phyloP scores from a whole-genome alignment of 768 basidiomycete species.

The Phaffia tasmanica region DNA sequence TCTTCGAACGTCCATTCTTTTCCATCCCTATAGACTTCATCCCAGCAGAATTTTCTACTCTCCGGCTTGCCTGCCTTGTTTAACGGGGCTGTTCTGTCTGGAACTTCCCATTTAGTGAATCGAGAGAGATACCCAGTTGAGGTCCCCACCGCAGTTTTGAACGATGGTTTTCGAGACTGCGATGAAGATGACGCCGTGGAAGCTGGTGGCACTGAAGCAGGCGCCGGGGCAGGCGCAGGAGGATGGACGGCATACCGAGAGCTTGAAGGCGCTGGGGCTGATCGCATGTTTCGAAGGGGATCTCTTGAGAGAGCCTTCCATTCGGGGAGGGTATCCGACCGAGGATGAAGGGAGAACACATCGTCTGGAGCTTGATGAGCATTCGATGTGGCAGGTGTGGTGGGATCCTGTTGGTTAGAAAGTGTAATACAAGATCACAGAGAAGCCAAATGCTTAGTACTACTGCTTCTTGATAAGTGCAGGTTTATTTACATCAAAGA shows the following conservation, averaged over 20 bases:
- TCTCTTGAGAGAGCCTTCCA: constrained; percentile 40
- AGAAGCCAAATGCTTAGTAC: not conserved
- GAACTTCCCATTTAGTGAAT: constrained; percentile 14
- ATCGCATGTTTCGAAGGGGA: constrained; percentile 40
- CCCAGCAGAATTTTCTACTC: constrained; percentile 37
- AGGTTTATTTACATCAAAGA: not conserved
- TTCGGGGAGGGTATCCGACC: constrained; percentile 34
- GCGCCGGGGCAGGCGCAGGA: constrained; percentile 18
- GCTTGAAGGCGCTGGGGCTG: constrained; percentile 29
- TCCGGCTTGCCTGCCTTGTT: constrained; percentile 32
- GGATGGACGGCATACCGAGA: constrained; percentile 22
- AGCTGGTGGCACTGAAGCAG: constrained; percentile 21
- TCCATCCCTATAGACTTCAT: constrained; percentile 60
- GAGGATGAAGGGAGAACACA: constrained; percentile 29
- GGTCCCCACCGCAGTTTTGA: constrained; percentile 28
- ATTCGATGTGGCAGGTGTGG: constrained; percentile 1
- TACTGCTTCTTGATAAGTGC: constrained; percentile 6
- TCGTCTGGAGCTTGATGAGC: constrained; percentile 31
- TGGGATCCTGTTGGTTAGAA: not conserved
- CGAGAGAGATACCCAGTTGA: constrained; percentile 10
- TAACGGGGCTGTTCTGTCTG: constrained; percentile 20
- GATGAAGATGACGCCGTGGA: constrained; percentile 22
- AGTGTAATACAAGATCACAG: no score
- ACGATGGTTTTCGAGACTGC: constrained; percentile 23
- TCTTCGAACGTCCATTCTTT: constrained; percentile 74